Evolutionary conservation across 768 basidiomycete genomes (phyloP).

Genomic region (Crucibulum laeve): DNA sequence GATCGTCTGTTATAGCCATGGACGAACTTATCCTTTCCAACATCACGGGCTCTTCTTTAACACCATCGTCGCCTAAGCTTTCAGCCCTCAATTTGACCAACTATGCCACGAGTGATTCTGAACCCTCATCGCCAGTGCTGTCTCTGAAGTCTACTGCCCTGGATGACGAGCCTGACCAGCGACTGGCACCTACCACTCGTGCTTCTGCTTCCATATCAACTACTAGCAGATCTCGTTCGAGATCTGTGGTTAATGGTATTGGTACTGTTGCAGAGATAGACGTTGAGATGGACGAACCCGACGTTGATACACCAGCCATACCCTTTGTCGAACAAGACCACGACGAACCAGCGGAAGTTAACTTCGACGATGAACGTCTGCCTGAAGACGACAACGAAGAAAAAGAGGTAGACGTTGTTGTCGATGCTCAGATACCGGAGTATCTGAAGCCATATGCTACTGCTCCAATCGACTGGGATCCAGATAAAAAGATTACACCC

Average conservation of each 20-base stretch:
- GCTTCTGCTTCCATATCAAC: background rate
- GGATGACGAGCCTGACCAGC: background rate
- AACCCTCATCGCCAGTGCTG: background rate
- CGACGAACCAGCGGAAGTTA: background rate
- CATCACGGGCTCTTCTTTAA: too few relatives aligned
- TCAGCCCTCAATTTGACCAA: background rate
- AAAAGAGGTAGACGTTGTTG: conserved; percentile 25
- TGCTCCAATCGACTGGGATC: conserved; percentile 65
- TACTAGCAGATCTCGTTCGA: background rate
- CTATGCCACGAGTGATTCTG: background rate
- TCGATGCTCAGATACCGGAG: conserved; percentile 33
- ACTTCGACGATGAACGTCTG: conserved; percentile 2
- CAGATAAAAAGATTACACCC: conserved; percentile 51
- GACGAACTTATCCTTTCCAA: too few relatives aligned
- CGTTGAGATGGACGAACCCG: background rate
- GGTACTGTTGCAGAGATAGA: background rate
- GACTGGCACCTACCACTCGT: background rate
- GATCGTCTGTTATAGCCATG: too few relatives aligned
- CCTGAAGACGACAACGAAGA: conserved; percentile 11
- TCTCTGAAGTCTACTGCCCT: background rate
- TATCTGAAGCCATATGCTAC: conserved; percentile 71
- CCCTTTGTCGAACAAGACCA: conserved; percentile 1
- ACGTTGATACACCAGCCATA: background rate
- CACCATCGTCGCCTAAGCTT: too few relatives aligned
- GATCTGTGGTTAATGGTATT: background rate